phyloP scores from a whole-genome alignment of 768 basidiomycete species.

The Mycena indigotica region DNA sequence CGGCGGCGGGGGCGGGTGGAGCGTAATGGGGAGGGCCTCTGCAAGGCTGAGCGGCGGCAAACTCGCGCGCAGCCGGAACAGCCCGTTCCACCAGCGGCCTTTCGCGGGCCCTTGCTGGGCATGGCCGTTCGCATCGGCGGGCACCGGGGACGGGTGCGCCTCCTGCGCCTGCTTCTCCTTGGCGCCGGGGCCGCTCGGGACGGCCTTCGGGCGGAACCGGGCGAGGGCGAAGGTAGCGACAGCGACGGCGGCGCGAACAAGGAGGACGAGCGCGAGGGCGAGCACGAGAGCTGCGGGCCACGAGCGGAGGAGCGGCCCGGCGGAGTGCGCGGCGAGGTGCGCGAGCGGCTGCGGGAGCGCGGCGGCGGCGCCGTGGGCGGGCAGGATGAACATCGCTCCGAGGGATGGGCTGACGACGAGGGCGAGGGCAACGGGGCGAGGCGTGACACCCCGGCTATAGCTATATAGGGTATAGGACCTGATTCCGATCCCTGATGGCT shows the following conservation, averaged over 20 bases:
- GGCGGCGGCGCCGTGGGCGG: background rate
- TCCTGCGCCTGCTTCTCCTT: background rate
- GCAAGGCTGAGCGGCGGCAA: background rate
- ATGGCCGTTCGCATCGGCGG: background rate
- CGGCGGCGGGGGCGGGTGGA: background rate
- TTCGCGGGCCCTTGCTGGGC: background rate
- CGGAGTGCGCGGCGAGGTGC: background rate
- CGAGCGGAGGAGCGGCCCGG: background rate
- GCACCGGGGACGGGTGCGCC: background rate
- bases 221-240: background rate
- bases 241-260: background rate
- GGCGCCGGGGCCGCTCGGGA: background rate
- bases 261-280: constrained; percentile 5
- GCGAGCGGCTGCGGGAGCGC: background rate
- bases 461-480: too few species aligned
- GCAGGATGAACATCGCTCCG: constrained; percentile 18
- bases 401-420: too few species aligned
- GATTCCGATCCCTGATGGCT: too few species aligned
- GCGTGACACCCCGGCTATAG: too few species aligned
- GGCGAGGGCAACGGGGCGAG: too few species aligned
- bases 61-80: background rate
- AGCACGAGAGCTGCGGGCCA: constrained; percentile 1
- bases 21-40: constrained; percentile 4
- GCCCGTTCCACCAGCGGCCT: background rate
- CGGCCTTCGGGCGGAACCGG: background rate